Evolutionary conservation across 2,329 filamentous ascomycete species (phyloP).

Genomic region (Botrytis tulipae): DNA sequence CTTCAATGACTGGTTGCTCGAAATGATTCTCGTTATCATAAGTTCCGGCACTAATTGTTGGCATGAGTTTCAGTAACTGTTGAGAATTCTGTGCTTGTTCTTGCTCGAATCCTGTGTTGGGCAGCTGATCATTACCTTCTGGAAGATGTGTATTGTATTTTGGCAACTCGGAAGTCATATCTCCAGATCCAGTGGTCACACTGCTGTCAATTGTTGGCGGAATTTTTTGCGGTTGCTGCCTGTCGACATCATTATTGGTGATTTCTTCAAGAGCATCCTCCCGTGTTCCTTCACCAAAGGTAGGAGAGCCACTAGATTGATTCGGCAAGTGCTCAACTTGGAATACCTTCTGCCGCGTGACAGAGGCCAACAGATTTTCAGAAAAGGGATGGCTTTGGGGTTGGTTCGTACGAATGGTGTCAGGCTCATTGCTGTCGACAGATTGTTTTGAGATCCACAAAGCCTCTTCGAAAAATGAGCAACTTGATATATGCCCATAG

Average conservation of each 20-base stretch:
- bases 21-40: constrained; percentile 12
- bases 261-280: not conserved
- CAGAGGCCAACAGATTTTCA: not conserved
- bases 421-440: not conserved
- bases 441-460: constrained; percentile 20
- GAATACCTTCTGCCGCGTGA: not conserved
- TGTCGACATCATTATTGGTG: not conserved
- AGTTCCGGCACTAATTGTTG: not conserved
- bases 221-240: not conserved
- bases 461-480: constrained; percentile 24
- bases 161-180: not conserved
- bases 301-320: constrained; percentile 3
- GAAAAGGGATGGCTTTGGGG: not conserved
- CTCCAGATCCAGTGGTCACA: not conserved
- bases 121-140: not conserved
- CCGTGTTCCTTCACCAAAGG: constrained; percentile 20
- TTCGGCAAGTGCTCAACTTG: not conserved
- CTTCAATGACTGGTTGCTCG: constrained; percentile 22
- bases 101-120: not conserved
- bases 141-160: not conserved
- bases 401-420: not conserved
- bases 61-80: not conserved
- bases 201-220: not conserved
- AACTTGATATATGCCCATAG: constrained; percentile 2
- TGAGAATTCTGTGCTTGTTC: not conserved